These are phyloP conservation scores for Suillus placidus DNA, from an alignment of 768 basidiomycete genomes.

Conservation along the genomic window DNA sequence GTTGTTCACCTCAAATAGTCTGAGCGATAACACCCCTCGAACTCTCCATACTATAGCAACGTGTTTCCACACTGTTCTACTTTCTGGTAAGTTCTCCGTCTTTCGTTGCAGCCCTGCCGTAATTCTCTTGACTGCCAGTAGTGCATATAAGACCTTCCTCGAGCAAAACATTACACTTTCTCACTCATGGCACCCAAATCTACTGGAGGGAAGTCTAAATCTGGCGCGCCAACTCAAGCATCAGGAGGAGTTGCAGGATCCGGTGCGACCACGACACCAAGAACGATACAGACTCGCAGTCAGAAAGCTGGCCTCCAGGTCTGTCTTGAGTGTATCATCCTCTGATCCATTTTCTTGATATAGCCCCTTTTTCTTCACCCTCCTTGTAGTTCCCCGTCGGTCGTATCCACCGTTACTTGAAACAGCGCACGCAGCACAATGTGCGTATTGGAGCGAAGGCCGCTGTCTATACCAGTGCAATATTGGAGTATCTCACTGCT, in stretches of 20 bases:
- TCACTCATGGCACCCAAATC: slow-evolving; percentile 51
- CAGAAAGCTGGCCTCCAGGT: slow-evolving; percentile 90
- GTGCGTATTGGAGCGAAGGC: slow-evolving; percentile 97
- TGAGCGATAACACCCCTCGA: neutral
- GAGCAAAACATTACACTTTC: neutral
- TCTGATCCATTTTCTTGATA: slow-evolving; percentile 7
- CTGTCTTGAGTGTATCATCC: slow-evolving; percentile 17
- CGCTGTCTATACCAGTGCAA: slow-evolving; percentile 94
- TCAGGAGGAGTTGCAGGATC: slow-evolving; percentile 26
- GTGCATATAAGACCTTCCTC: neutral
- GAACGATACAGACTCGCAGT: slow-evolving; percentile 66
- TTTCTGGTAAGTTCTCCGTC: neutral
- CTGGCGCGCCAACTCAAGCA: slow-evolving; percentile 34
- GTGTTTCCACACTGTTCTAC: neutral
- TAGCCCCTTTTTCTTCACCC: slow-evolving; percentile 1
- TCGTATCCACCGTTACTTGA: slow-evolving; percentile 95
- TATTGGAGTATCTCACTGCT: slow-evolving; percentile 94
- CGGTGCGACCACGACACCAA: slow-evolving; percentile 31
- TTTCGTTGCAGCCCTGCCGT: neutral
- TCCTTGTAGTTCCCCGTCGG: slow-evolving; percentile 84
- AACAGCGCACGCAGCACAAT: slow-evolving; percentile 90
- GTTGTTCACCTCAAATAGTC: neutral
- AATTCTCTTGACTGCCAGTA: neutral
- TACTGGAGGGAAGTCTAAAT: slow-evolving; percentile 66
- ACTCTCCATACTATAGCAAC: neutral